These are phyloP conservation scores for Cicer arietinum DNA, from an alignment of 306 rosid genomes.

Conservation along the genomic window DNA sequence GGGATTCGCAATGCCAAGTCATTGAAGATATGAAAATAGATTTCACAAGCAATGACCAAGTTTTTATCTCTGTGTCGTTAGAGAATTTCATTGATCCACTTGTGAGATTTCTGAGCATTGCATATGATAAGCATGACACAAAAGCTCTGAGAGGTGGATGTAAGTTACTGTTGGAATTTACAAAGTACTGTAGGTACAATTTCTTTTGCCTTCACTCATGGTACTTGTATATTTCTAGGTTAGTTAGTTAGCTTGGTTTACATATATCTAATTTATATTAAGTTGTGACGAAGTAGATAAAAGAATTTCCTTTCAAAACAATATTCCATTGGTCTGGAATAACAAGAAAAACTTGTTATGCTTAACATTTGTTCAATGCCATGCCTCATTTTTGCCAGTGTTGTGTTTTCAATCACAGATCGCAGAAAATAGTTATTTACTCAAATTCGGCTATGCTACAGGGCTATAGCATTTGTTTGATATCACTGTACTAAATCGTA, in stretches of 20 bases:
- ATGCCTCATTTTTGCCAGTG: no score
- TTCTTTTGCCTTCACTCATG: conserved; percentile 2
- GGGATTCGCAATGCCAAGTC: conserved; percentile 71
- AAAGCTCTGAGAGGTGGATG: conserved; percentile 71
- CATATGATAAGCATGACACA: conserved; percentile 58
- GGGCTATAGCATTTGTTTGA: no score
- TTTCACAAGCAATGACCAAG: conserved; percentile 51
- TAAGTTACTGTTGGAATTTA: conserved; percentile 60
- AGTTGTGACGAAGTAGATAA: conserved; percentile 6
- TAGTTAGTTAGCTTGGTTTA: conserved; percentile 3
- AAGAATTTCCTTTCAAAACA: conserved; percentile 12
- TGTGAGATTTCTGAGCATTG: conserved; percentile 63
- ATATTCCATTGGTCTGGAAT: conserved; percentile 3
- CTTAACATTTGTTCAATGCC: neutral
- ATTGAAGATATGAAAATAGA: conserved; percentile 58
- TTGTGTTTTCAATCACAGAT: no score
- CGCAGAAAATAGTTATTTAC: no score
- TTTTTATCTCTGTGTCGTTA: conserved; percentile 47
- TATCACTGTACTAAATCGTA: no score
- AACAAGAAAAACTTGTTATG: conserved; percentile 9
- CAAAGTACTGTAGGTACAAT: conserved; percentile 69
- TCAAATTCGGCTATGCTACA: no score
- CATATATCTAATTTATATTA: neutral
- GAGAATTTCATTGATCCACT: conserved; percentile 65
- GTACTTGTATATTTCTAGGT: conserved; percentile 7